Percentiles rank a stretch among this genome's conserved stretches.
Conservation (phyloP, 169 alveolate species). For the Plasmodium ovale region DNA sequence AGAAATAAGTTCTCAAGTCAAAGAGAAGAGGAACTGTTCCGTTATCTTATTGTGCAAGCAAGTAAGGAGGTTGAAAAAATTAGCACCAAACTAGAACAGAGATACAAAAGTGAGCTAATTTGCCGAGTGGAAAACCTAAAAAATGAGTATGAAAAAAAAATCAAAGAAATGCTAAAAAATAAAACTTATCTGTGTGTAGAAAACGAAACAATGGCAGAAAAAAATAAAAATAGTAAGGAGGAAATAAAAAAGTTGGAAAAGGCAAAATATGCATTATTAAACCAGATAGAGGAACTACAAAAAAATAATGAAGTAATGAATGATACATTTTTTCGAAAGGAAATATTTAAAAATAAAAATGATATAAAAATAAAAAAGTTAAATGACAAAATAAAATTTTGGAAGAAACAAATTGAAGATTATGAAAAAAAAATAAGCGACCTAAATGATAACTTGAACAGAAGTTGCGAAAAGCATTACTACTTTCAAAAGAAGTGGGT, state of each 20-base stretch:
- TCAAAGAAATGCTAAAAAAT: slow-evolving; percentile 3
- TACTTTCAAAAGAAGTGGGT: slow-evolving; percentile 39
- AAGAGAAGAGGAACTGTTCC: slow-evolving; percentile 38
- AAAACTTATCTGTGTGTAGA: background rate
- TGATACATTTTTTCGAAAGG: slow-evolving; percentile 12
- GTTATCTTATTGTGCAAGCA: slow-evolving; percentile 43
- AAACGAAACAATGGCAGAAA: slow-evolving; percentile 16
- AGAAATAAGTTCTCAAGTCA: slow-evolving; percentile 21
- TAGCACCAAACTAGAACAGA: slow-evolving; percentile 12
- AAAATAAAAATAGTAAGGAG: slow-evolving; percentile 13
- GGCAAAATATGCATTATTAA: slow-evolving; percentile 8
- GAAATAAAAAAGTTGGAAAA: slow-evolving; percentile 26
- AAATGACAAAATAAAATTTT: background rate
- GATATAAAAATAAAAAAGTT: background rate
- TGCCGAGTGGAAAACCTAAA: background rate
- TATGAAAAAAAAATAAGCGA: slow-evolving; percentile 32
- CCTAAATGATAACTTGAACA: slow-evolving; percentile 39
- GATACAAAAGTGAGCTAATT: slow-evolving; percentile 16
- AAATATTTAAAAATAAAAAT: background rate
- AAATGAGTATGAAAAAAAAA: slow-evolving; percentile 18
- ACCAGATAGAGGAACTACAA: slow-evolving; percentile 28
- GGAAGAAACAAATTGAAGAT: background rate
- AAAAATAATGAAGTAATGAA: background rate
- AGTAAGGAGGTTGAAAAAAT: slow-evolving; percentile 41
- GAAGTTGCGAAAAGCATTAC: slow-evolving; percentile 3